Base-by-base conservation (phyloP, 139 green algal species). In the Asterochloris sp. region DNA sequence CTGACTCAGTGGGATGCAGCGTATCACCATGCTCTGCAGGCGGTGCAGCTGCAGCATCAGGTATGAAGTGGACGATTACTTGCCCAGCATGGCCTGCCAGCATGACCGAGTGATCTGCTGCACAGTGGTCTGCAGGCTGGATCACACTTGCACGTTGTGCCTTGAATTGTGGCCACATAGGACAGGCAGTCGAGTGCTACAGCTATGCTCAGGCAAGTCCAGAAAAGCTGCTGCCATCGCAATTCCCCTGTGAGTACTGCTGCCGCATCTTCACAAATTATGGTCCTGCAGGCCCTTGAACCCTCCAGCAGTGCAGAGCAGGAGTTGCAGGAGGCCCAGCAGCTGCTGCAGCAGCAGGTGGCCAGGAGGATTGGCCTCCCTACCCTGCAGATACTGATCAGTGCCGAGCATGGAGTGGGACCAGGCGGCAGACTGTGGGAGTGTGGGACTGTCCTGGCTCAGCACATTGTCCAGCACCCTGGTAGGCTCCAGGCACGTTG, bases 331-430 rank as follows among this genome's bases (percentile, higher is more conserved):
- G 78, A 82, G 63, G 79, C 60, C 26, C 24, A 47, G 21, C 28
- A 87, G 69, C 67, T 89, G 62, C 62, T 38, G 28, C 67, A 74
- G 24, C 78, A 85, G 29, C 75, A 84, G 66, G 28, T 88, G 62
- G 81, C 84, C 12, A 47, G 74, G 17, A 62, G 64, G 24, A 78
- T 90, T 62, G 87, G 84, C 21, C 63, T 88, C 63, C 78, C 82
- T 0, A 78, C 74, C 6, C 78, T 90, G 63, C 61, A 60, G 0
- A 69, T 90, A 23, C 78, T 29, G 28, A 71, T 62, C 19, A 62
- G 86, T n/a, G 11, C 74, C 67, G 83, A 6, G 38, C 38, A 54
- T 54, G 38, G 38, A 54, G 2, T 54, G 38, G 38, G 38, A 54
- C 38, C 38, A 54, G 38, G 38, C 38, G 38, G 38, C 38, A 54